Evolutionary conservation across 2,329 filamentous ascomycete genomes (phyloP).

Genomic region (Curvularia sp.): DNA sequence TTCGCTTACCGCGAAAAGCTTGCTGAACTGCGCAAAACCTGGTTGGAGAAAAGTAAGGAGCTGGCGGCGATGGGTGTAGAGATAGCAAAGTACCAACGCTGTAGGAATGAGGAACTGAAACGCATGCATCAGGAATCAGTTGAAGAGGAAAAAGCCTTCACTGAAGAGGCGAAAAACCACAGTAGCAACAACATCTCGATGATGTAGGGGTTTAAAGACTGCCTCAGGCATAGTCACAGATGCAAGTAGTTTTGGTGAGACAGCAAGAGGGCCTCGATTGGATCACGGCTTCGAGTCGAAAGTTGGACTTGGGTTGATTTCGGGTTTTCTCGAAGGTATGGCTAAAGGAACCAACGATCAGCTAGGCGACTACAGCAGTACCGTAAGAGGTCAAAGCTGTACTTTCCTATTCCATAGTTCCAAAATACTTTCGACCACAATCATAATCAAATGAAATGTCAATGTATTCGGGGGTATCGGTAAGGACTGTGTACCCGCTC

Average conservation of each 20-base stretch:
- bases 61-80: constrained; percentile 24
- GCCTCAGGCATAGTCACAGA: background rate
- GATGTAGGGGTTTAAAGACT: constrained; percentile 27
- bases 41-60: constrained; percentile 24
- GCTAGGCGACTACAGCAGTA: background rate
- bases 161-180: constrained; percentile 29
- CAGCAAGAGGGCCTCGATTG: constrained; percentile 1
- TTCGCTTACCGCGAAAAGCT: constrained; percentile 30
- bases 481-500: background rate
- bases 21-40: constrained; percentile 22
- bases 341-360: background rate
- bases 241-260: background rate
- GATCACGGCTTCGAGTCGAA: constrained; percentile 7
- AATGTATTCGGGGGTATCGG: background rate
- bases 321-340: background rate
- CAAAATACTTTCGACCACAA: background rate
- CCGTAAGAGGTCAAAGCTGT: background rate
- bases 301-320: background rate
- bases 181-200: constrained; percentile 25
- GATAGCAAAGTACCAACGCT: constrained; percentile 27
- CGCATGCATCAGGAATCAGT: constrained; percentile 25
- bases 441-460: too few relatives aligned
- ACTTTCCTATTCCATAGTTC: background rate
- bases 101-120: constrained; percentile 34
- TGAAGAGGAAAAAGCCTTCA: constrained; percentile 23